phyloP scores from a whole-genome alignment of 768 basidiomycete species.

The Amanita molliuscula region DNA sequence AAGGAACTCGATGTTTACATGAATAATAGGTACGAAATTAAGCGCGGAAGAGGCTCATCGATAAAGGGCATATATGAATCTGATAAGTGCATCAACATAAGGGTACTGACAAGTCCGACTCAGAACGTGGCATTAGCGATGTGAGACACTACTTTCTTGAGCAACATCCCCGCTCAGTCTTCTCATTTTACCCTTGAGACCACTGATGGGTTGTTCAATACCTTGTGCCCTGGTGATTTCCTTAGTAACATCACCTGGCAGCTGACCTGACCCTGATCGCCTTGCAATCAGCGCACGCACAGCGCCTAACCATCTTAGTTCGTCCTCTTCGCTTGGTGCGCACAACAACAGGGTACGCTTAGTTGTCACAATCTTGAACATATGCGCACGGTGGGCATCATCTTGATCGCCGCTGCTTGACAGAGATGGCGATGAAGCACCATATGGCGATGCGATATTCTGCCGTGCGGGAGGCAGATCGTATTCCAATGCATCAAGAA shows the following conservation, averaged over 20 bases:
- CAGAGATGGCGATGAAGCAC: slow-evolving; percentile 24
- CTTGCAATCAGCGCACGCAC: slow-evolving; percentile 85
- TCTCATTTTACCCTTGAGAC: slow-evolving; percentile 37
- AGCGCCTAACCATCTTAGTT: slow-evolving; percentile 96
- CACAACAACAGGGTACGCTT: slow-evolving; percentile 84
- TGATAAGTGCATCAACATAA: neutral
- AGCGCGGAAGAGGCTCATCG: too few species aligned
- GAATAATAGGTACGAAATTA: neutral
- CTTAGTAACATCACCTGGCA: slow-evolving; percentile 35
- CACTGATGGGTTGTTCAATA: slow-evolving; percentile 14
- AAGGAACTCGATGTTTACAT: neutral
- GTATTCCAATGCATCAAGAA: slow-evolving; percentile 89
- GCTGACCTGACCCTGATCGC: slow-evolving; percentile 39
- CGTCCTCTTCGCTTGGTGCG: slow-evolving; percentile 94
- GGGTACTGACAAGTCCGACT: neutral
- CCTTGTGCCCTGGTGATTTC: slow-evolving; percentile 8
- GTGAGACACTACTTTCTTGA: neutral
- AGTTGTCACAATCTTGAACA: slow-evolving; percentile 95
- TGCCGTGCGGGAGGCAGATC: slow-evolving; percentile 49
- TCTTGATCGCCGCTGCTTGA: slow-evolving; percentile 28
- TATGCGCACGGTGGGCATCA: slow-evolving; percentile 39
- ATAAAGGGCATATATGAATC: neutral
- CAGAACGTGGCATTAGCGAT: neutral
- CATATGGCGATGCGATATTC: slow-evolving; percentile 27
- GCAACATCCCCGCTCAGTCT: slow-evolving; percentile 24